Evolutionary conservation across 371 early-diverging fungal species (phyloP), one percentile per base, ranked within the genome.

Genomic region (Mucor piriformis): DNA sequence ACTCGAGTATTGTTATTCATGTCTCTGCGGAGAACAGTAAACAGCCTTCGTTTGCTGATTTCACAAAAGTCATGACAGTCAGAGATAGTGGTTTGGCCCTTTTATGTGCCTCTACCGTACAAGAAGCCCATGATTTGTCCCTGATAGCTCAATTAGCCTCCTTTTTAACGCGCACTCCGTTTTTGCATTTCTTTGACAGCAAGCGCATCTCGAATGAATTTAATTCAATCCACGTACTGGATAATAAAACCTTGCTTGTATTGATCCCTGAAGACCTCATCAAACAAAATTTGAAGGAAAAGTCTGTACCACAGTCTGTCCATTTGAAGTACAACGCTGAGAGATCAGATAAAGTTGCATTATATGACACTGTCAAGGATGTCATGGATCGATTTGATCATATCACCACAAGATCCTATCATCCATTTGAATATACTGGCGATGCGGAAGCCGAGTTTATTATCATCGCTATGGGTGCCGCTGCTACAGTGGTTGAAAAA

Each of bases 41-140:
- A 13, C 29, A 29, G 8, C 8, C 29, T 29, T 43, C 72, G 3
- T 76, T 63, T 54, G 74, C 63, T 34, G 83, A 83, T 54, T 62
- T 80, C 34, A 72, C 89, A 34, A 77, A 87, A 50, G 82, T 92
- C 23, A 76, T 89, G 71, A 85, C 91, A 8, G 84, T 90, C 6
- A 80, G 91, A 48, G 87, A 91, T 65, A 83, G 91, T 32, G 93
- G 92, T 23, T 83, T 84, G 34, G 84, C 83, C 4, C 42, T 93
- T 47, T 58, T 94, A 47, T 83, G 86, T 57, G 88, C 92, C 33
- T 66, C 81, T 23, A 75, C 77, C 44, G 78, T 81, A 7, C 89
- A 92, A 74, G 83, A 88, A 50, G 84, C 86, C 4, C 78, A 86
- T 32, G 89, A 92, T 67, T 70, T 86, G 56, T 83, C 81, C 12